Conservation (phyloP, 805 yeast genomes). For the Ogataea minuta region DNA sequence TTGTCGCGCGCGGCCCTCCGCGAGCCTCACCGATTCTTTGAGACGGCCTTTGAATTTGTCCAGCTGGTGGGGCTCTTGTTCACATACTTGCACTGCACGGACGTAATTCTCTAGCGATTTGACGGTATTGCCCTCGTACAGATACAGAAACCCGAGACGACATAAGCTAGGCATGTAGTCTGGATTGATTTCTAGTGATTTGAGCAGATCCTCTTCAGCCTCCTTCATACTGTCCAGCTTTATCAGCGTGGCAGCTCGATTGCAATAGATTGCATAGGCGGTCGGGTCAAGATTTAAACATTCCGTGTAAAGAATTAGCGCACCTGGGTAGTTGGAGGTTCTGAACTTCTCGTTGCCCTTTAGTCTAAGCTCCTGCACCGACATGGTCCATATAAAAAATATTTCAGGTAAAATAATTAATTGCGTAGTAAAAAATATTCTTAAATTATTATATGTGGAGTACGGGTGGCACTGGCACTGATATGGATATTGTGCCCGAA, state of each 20-base stretch:
- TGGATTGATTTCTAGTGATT: slow-evolving; percentile 33
- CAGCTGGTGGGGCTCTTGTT: slow-evolving; percentile 20
- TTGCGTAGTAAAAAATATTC: neutral
- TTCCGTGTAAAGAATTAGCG: slow-evolving; percentile 38
- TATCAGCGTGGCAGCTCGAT: slow-evolving; percentile 41
- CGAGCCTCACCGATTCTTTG: slow-evolving; percentile 28
- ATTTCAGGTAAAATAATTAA: neutral
- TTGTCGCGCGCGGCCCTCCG: slow-evolving; percentile 32
- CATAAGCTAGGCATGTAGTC: slow-evolving; percentile 40
- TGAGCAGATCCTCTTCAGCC: slow-evolving; percentile 37
- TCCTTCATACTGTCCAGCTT: slow-evolving; percentile 34
- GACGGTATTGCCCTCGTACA: slow-evolving; percentile 37
- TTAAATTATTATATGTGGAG: slow-evolving; percentile 6
- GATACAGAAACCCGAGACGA: slow-evolving; percentile 36
- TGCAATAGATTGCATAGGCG: slow-evolving; percentile 35
- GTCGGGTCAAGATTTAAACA: slow-evolving; percentile 35
- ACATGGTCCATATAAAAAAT: slow-evolving; percentile 4
- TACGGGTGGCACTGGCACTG: neutral
- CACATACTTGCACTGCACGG: slow-evolving; percentile 30
- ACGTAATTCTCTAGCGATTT: slow-evolving; percentile 38
- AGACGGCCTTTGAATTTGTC: slow-evolving; percentile 28
- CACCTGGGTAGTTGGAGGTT: slow-evolving; percentile 30
- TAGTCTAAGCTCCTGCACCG: slow-evolving; percentile 22
- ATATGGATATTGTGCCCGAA: slow-evolving; percentile 23
- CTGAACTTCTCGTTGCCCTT: slow-evolving; percentile 31